These are phyloP conservation scores for Colletotrichum sp. DNA, from an alignment of 2,329 filamentous ascomycete species.

Conservation along the genomic window DNA sequence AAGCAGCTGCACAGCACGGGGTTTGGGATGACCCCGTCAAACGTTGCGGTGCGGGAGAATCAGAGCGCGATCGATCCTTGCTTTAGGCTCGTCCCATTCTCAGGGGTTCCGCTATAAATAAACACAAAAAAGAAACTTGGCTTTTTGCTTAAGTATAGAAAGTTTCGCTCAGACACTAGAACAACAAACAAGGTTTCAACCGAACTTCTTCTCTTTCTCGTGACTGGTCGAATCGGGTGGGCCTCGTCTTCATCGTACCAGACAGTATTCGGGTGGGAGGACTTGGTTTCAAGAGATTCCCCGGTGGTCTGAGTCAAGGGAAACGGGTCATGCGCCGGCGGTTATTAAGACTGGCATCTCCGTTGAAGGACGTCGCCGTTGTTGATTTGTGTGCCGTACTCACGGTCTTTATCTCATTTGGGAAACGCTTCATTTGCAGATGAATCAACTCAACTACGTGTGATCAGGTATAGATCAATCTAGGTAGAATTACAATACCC, in stretches of 20 bases:
- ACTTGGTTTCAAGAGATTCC: neutral
- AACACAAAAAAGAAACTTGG: neutral
- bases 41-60: neutral
- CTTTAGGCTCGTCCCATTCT: neutral
- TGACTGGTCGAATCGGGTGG: neutral
- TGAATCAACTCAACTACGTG: neutral
- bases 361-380: neutral
- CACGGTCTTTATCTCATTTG: neutral
- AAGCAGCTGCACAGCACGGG: neutral
- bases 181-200: neutral
- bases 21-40: neutral
- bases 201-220: neutral
- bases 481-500: neutral
- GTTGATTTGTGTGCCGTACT: neutral
- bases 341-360: neutral
- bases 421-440: neutral
- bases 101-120: neutral
- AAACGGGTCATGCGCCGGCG: neutral
- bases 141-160: neutral
- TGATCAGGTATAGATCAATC: neutral
- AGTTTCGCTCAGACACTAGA: neutral
- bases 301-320: neutral
- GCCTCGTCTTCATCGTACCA: neutral
- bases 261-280: neutral
- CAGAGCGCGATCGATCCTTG: neutral